Conservation (phyloP, 169 alveolate genomes). For the Toxoplasma gondii region DNA sequence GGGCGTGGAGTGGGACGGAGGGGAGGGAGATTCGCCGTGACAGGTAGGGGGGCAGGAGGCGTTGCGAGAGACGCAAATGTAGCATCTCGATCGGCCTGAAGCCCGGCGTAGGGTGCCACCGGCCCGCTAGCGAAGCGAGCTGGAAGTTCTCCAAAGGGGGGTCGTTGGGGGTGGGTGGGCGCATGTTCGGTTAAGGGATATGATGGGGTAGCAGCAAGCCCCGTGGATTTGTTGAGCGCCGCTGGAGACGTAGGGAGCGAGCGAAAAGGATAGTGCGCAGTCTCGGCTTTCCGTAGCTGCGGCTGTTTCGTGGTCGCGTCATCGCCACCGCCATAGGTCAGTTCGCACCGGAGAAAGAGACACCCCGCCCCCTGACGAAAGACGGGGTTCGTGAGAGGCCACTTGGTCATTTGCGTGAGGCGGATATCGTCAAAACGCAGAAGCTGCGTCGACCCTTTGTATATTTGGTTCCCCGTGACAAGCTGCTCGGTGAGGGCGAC, state of each 20-base stretch:
- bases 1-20: constrained; percentile 4
- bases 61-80: neutral
- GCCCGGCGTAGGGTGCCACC: no score
- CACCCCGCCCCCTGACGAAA: constrained; percentile 12
- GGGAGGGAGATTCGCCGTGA: neutral
- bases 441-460: constrained; percentile 9
- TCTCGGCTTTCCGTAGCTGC: neutral
- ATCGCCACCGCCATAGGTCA: neutral
- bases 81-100: neutral
- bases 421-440: neutral
- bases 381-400: constrained; percentile 17
- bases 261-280: neutral
- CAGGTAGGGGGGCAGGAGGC: neutral
- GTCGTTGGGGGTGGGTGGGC: no score
- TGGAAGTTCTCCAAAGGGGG: no score
- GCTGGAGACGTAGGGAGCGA: neutral
- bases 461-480: constrained; percentile 25
- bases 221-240: neutral
- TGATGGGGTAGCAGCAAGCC: neutral
- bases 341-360: neutral
- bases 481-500: constrained; percentile 30
- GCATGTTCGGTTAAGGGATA: neutral
- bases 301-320: neutral
- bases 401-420: neutral
- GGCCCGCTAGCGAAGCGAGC: no score